A percentile compares a stretch with the other conserved stretches of the same genome.
These are phyloP conservation scores for Oryza brachyantha DNA, from an alignment of 176 grass and related monocot species.

Conservation along the genomic window DNA sequence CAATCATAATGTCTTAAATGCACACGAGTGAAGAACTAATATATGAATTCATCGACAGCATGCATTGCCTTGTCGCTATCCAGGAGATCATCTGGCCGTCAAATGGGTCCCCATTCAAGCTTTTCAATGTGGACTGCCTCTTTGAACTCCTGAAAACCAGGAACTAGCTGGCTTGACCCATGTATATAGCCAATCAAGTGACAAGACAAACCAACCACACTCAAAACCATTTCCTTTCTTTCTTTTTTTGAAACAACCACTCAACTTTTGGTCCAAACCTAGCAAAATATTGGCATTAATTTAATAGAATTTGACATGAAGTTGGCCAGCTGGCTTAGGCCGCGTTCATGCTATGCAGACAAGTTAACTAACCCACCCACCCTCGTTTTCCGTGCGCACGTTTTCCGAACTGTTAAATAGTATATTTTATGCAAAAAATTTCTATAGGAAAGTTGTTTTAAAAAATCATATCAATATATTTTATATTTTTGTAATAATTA, in stretches of 20 bases:
- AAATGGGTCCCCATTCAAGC: neutral
- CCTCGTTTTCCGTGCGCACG: too few relatives aligned
- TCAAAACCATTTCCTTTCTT: too few relatives aligned
- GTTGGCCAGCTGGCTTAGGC: conserved; percentile 6
- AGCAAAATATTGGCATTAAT: neutral
- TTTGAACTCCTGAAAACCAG: conserved; percentile 39
- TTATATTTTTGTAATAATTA: too few relatives aligned
- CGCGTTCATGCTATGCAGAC: too few relatives aligned
- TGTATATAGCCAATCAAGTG: conserved; percentile 23
- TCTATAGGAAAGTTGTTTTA: too few relatives aligned
- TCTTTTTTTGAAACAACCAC: neutral
- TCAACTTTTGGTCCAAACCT: conserved; percentile 24
- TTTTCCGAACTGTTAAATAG: too few relatives aligned
- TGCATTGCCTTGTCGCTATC: neutral
- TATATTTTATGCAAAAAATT: too few relatives aligned
- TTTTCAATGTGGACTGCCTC: neutral
- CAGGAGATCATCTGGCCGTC: conserved; percentile 19
- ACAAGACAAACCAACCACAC: neutral
- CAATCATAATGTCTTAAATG: conserved; percentile 17
- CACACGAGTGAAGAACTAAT: conserved; percentile 10
- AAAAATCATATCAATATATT: too few relatives aligned
- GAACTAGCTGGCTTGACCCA: conserved; percentile 11
- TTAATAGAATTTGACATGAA: too few relatives aligned
- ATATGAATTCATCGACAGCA: neutral
- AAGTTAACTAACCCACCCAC: too few relatives aligned